phyloP scores from a whole-genome alignment of 805 yeast species.

The Wickerhamomyces hampshirensis region DNA sequence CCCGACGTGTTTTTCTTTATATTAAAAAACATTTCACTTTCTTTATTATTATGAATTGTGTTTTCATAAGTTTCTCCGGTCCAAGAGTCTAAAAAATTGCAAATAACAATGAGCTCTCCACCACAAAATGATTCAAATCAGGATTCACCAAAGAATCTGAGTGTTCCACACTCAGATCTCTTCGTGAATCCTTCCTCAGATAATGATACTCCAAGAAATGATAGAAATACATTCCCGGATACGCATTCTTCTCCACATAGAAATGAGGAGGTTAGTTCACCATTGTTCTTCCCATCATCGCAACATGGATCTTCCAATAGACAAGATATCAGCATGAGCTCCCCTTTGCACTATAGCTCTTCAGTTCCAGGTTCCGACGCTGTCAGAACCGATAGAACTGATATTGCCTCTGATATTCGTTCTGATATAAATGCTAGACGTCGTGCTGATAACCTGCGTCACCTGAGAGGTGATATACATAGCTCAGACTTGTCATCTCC shows the following conservation, averaged over 20 bases:
- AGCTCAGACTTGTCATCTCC: conserved; percentile 73
- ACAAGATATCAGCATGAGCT: conserved; percentile 28
- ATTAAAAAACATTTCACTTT: conserved; percentile 1
- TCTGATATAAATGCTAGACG: conserved; percentile 36
- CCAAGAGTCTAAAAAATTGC: background rate
- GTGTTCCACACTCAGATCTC: conserved; percentile 25
- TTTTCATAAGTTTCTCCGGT: conserved; percentile 1
- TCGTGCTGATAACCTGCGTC: conserved; percentile 44
- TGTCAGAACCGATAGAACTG: conserved; percentile 23
- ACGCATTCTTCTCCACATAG: conserved; percentile 5
- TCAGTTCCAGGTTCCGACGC: conserved; percentile 28
- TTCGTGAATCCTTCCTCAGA: conserved; percentile 25
- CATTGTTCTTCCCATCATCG: conserved; percentile 31
- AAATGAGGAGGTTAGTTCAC: conserved; percentile 26
- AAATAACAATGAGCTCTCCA: conserved; percentile 13
- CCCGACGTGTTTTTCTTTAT: conserved; percentile 3
- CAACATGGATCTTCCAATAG: conserved; percentile 19
- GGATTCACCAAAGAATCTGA: background rate
- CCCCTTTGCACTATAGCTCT: conserved; percentile 43
- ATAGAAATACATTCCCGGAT: conserved; percentile 6
- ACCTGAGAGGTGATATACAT: conserved; percentile 74
- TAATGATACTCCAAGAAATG: conserved; percentile 12
- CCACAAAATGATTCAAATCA: conserved; percentile 1
- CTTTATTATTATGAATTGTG: background rate
- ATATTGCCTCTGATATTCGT: conserved; percentile 35